Evolutionary conservation across 768 basidiomycete genomes (phyloP), one percentile per base, ranked within the genome.

Genomic region (Panus rudis): DNA sequence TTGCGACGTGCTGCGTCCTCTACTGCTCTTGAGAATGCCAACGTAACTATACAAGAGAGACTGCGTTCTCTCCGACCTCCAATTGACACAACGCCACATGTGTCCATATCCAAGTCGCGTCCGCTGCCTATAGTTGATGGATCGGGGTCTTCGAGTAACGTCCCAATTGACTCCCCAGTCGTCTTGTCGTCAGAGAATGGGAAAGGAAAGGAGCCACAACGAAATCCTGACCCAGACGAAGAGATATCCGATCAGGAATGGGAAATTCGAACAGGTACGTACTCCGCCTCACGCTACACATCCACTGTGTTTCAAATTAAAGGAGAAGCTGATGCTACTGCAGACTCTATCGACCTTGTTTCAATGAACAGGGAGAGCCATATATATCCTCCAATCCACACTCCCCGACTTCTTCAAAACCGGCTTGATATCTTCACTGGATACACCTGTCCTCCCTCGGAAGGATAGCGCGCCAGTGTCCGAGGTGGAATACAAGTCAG

Each of bases 241-340:
- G 49, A 68, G 48, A 54, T 87, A 6, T 74, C 82, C 1, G 86
- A 89, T 58, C 66, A 70, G 6, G 86, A 89, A 52, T 89, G 85
- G 85, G 77, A 85, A 54, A 70, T 87, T 39, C 78, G 83, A 20
- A 84, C 83, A 53, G 84, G 86, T 81, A 45, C 27, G 63, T 52
- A 30, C 24, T 20, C 10, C 28, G n/a, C 33, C 39, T 26, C 37
- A 37, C 20, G 45, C 31, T 26, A 20, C 28, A 43, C 37, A 42
- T 27, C 47, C 31, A 13, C 34, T 24, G 20, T 37, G 50, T 44
- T 37, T 19, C n/a, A n/a, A n/a, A n/a, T 31, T n/a, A 23, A 53
- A 8, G 41, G 35, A 56, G 48, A 45, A 41, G 54, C 62, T 61
- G 60, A 64, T 62, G 48, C 60, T 57, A 59, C 53, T 57, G 19